Base-by-base conservation (phyloP, 139 green algal genomes). In the Chlamydomonas eustigma region DNA sequence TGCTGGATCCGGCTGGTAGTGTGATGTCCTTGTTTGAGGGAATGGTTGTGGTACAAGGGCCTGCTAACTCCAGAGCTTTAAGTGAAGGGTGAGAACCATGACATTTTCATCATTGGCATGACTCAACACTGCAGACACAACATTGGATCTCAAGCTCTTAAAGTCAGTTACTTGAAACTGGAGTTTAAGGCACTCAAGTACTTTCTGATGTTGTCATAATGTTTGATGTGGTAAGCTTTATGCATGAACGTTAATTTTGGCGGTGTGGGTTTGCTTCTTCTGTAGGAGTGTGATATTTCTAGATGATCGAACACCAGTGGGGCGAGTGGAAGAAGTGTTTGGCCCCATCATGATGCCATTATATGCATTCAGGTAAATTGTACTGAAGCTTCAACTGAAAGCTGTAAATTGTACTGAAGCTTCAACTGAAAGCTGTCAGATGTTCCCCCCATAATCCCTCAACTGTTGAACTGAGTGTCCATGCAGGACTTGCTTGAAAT, bases 321-420 rank as follows among this genome's bases (percentile, higher is more conserved):
- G 86, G 0, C 70, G 83, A 28, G 68, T 91, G 31, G 86, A 91
- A 64, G 84, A 74, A 35, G 84, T 91, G 58, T 89, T 91, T 73
- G 84, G 84, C 1, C 84, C 84, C 0, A 70, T 89, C 0, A 83
- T 69, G 36, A 37, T 76, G 35, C 82, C 85, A 2, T 76, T 85
- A 30, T 90, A 90, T 75, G 82, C 78, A 6, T 50, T 90, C 65
- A 71, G 85, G 37, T 86, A 58, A 12, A 58, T 58, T 58, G 12
- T 12, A 58, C 12, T 58, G 44, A 58, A 58, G 44, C 12, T 12
- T 58, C 44, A 28, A 58, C 12, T 12, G 44, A 28, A 28, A 58
- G 18, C 12, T 28, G 44, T 58, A 58, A 18, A 18, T 58, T 58
- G 44, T 18, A 58, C 12, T 58, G 12, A 58, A 18, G 18, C 12